Evolutionary conservation across 1,284 basidiomycete genomes (phyloP).

Genomic region (Fomitopsis pinicola): DNA sequence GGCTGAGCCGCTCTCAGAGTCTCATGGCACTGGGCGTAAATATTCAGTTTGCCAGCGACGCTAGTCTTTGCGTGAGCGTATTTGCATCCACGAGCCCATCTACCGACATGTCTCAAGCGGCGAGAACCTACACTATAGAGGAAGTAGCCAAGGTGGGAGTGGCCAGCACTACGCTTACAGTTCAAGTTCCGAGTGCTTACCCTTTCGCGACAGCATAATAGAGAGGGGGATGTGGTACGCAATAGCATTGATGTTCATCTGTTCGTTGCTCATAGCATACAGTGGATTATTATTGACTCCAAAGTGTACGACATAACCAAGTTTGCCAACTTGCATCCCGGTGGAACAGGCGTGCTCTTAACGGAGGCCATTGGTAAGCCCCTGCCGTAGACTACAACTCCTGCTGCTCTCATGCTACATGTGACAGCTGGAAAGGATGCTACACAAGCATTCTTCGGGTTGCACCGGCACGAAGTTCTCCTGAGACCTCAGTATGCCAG

Average conservation of each 20-base stretch:
- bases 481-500: slow-evolving; percentile 77
- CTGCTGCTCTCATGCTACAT: neutral
- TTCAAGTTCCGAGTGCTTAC: neutral
- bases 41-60: too few species aligned
- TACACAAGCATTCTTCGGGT: slow-evolving; percentile 86
- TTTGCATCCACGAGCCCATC: neutral
- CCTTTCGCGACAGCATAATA: slow-evolving; percentile 5
- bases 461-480: slow-evolving; percentile 87
- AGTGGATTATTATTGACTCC: slow-evolving; percentile 84
- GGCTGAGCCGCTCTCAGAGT: too few species aligned
- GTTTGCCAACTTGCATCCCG: slow-evolving; percentile 80
- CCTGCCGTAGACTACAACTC: neutral
- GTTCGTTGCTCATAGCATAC: neutral
- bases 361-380: slow-evolving; percentile 5
- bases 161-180: too few species aligned
- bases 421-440: slow-evolving; percentile 71
- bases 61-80: too few species aligned
- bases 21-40: too few species aligned
- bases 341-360: slow-evolving; percentile 60
- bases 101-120: neutral
- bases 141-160: slow-evolving; percentile 33
- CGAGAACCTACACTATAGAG: slow-evolving; percentile 28
- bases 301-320: slow-evolving; percentile 80
- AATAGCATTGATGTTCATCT: neutral
- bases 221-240: slow-evolving; percentile 8